These are phyloP conservation scores for Avena insularis DNA, from an alignment of 176 grass and related monocot genomes.

Conservation along the genomic window DNA sequence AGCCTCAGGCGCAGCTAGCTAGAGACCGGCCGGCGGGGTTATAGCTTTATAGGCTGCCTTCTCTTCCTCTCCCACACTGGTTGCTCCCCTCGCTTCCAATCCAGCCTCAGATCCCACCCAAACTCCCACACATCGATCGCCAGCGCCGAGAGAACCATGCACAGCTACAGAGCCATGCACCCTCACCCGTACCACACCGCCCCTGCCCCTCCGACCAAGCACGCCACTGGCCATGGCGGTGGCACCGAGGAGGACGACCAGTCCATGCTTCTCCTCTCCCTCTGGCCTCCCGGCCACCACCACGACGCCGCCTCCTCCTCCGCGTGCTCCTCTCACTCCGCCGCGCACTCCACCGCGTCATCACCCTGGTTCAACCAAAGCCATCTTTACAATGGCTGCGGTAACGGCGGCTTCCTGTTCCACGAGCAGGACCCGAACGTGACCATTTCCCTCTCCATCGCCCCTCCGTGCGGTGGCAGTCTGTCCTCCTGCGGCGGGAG, in stretches of 20 bases:
- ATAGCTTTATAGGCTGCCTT: slow-evolving; percentile 9
- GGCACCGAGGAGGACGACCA: slow-evolving; percentile 53
- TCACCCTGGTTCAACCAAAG: slow-evolving; percentile 47
- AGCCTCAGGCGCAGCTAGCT: slow-evolving; percentile 4
- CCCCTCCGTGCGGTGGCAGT: slow-evolving; percentile 37
- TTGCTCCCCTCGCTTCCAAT: slow-evolving; percentile 41
- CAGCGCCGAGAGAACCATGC: slow-evolving; percentile 39
- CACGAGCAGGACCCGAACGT: slow-evolving; percentile 52
- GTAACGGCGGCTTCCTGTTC: slow-evolving; percentile 28
- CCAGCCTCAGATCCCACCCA: slow-evolving; percentile 28
- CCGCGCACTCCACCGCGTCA: slow-evolving; percentile 19
- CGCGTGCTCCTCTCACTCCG: slow-evolving; percentile 42
- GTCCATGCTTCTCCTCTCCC: slow-evolving; percentile 86
- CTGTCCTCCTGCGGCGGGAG: background rate
- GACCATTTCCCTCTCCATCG: slow-evolving; percentile 65
- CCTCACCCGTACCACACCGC: slow-evolving; percentile 41
- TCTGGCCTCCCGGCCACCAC: slow-evolving; percentile 76
- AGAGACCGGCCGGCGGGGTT: background rate
- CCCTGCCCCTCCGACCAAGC: slow-evolving; percentile 36
- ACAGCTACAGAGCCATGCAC: slow-evolving; percentile 65
- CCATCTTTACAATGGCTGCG: slow-evolving; percentile 13
- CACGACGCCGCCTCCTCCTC: slow-evolving; percentile 21
- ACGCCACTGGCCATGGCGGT: slow-evolving; percentile 26
- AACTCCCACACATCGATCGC: background rate
- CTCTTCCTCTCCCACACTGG: slow-evolving; percentile 51